These are phyloP conservation scores for Podospora didyma DNA, from an alignment of 495 filamentous ascomycete genomes.

Conservation along the genomic window DNA sequence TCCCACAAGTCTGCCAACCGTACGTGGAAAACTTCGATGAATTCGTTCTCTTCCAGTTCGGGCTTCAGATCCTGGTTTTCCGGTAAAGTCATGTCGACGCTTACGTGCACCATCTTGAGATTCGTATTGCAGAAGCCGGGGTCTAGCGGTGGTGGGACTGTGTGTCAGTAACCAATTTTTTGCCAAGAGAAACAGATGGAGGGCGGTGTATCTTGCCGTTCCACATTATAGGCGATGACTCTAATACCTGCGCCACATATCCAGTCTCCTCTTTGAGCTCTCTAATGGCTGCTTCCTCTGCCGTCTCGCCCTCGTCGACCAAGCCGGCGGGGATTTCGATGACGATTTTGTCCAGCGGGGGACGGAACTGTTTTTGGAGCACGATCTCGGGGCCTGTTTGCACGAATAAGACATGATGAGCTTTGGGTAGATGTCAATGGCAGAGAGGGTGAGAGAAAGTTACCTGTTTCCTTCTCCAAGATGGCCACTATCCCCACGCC, in stretches of 20 bases:
- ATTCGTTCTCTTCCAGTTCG: constrained; percentile 81
- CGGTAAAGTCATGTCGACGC: constrained; percentile 66
- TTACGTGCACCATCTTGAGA: constrained; percentile 76
- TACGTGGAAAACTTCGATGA: constrained; percentile 80
- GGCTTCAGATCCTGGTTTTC: constrained; percentile 66
- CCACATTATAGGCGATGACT: constrained; percentile 76
- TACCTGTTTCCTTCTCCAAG: constrained; percentile 60
- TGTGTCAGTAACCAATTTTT: not conserved
- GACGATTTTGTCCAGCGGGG: constrained; percentile 70
- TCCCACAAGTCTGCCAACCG: constrained; percentile 61
- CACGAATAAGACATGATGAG: not conserved
- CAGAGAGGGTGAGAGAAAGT: no score
- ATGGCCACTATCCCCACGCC: constrained; percentile 90
- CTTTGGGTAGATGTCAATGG: no score
- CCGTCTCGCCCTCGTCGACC: constrained; percentile 75
- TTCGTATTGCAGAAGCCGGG: constrained; percentile 88
- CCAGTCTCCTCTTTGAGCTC: constrained; percentile 95
- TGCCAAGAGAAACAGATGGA: not conserved
- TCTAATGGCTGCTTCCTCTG: constrained; percentile 75
- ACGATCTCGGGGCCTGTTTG: constrained; percentile 63
- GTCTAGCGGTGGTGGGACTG: constrained; percentile 26
- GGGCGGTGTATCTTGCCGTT: constrained; percentile 54
- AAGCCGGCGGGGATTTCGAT: constrained; percentile 87
- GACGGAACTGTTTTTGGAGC: constrained; percentile 84
- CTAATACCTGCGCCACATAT: constrained; percentile 66